Evolutionary conservation across 75 land plant genomes (phyloP), one percentile per base, ranked within the genome.

Genomic region (Cryptomeria japonica): DNA sequence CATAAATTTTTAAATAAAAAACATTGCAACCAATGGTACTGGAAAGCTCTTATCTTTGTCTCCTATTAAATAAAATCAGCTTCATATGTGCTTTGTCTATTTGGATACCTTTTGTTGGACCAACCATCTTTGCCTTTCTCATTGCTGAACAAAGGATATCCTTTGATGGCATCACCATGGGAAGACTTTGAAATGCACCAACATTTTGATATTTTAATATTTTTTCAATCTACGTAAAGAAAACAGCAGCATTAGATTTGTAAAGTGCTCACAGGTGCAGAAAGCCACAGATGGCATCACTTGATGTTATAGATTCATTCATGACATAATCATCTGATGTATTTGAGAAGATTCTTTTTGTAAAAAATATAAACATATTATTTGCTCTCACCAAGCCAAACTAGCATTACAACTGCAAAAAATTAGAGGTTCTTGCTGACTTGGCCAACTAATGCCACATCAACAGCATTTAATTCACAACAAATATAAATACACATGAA

Each of bases 131-230:
- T 32, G 99, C 95, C 88, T 95, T 95, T 89, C 90, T 89, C 83
- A 94, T 31, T 61, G 99, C 99, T 13, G 97, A 96, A 80, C 80
- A 88, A n/a, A 98, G 88, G 56, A 96, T 93, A 84, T 98, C 99
- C 86, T 91, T 86, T 37, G 97, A 91, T 42, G 97, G 95, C 91
- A 92, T 91, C 86, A 98, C 99, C 94, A 98, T 95, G 55, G 99
- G 99, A 13, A 98, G 90, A 91, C 94, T 95, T 91, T 98, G 99
- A 87, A 98, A 98, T 83, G 99, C 99, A 86, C 99, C 99, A 88
- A 94, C 88, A 16, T 42, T 89, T 88, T 94, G 90, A 85, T 87
- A 83, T 51, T 83, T 86, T 16, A 15, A 8, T 16, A 79, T 38
- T 58, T 83, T 64, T 87, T 90, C 70, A 0, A 86, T 91, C 92